Percentiles rank a stretch among this genome's conserved stretches.
Evolutionary conservation across 2,329 filamentous ascomycete species (phyloP).

Genomic region (Arthrobotrys megalospora): DNA sequence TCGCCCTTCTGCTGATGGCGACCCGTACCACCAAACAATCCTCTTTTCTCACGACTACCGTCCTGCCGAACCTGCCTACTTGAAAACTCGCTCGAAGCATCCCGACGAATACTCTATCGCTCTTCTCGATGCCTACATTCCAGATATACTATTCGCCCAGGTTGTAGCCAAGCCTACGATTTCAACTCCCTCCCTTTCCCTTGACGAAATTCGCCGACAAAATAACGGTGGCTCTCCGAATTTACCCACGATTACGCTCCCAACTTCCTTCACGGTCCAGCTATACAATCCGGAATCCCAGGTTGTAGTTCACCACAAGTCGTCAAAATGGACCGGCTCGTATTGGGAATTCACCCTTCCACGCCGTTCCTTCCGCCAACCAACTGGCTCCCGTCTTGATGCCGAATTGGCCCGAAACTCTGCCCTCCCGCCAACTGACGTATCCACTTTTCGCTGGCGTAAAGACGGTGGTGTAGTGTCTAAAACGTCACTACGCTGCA

Average conservation of each 20-base stretch:
- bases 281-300: constrained; percentile 95
- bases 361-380: constrained; percentile 83
- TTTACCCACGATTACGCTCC: constrained; percentile 78
- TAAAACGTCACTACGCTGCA: constrained; percentile 63
- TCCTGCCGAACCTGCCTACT: constrained; percentile 83
- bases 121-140: constrained; percentile 84
- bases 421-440: constrained; percentile 61
- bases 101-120: constrained; percentile 91
- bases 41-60: constrained; percentile 80
- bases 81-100: constrained; percentile 79
- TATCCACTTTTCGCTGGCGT: constrained; percentile 63
- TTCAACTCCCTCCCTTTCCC: constrained; percentile 84
- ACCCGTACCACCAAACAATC: constrained; percentile 69
- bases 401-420: constrained; percentile 60
- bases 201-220: constrained; percentile 81
- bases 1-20: constrained; percentile 66
- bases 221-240: constrained; percentile 78
- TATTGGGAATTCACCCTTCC: constrained; percentile 96
- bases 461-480: constrained; percentile 64
- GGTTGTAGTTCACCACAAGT: constrained; percentile 78
- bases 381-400: constrained; percentile 84
- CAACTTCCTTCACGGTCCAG: constrained; percentile 82
- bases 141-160: constrained; percentile 88
- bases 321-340: constrained; percentile 83
- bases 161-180: constrained; percentile 87